Evolutionary conservation across 2,329 filamentous ascomycete genomes (phyloP).

Genomic region (Ampelomyces quisqualis): DNA sequence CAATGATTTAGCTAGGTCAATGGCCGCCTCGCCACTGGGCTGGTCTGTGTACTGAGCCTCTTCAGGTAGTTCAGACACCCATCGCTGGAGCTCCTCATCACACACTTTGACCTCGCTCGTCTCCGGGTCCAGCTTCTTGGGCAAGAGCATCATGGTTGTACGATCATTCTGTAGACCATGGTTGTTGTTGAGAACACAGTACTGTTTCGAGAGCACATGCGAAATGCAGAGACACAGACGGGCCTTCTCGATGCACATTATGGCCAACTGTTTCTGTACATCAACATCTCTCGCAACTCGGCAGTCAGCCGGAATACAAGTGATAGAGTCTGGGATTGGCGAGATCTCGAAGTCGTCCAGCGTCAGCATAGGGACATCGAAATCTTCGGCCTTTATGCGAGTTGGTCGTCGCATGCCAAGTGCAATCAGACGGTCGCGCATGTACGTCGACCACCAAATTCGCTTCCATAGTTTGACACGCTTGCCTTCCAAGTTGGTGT

Average conservation of each 20-base stretch:
- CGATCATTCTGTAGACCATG: conserved; percentile 69
- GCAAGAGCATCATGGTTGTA: conserved; percentile 83
- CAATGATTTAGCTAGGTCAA: conserved; percentile 75
- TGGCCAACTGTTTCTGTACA: conserved; percentile 75
- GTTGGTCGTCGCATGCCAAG: conserved; percentile 92
- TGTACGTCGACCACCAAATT: conserved; percentile 98
- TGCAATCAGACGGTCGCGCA: conserved; percentile 88
- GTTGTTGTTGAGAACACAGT: conserved; percentile 84
- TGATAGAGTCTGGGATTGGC: conserved; percentile 65
- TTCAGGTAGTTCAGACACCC: conserved; percentile 70
- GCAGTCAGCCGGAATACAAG: conserved; percentile 69
- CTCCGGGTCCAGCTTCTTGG: conserved; percentile 83
- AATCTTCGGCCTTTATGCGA: conserved; percentile 89
- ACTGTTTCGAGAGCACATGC: conserved; percentile 85
- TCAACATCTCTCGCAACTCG: conserved; percentile 67
- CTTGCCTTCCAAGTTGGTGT: conserved; percentile 70
- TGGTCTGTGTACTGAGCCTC: conserved; percentile 69
- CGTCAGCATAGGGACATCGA: conserved; percentile 86
- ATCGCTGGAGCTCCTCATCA: conserved; percentile 75
- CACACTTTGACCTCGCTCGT: conserved; percentile 76
- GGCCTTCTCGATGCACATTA: conserved; percentile 89
- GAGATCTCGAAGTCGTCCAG: conserved; percentile 81
- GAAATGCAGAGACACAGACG: conserved; percentile 88
- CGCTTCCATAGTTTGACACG: conserved; percentile 87
- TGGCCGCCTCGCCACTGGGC: conserved; percentile 57